Evolutionary conservation across 495 filamentous ascomycete species (phyloP).

Genomic region (Aspergillus heteromorphus): DNA sequence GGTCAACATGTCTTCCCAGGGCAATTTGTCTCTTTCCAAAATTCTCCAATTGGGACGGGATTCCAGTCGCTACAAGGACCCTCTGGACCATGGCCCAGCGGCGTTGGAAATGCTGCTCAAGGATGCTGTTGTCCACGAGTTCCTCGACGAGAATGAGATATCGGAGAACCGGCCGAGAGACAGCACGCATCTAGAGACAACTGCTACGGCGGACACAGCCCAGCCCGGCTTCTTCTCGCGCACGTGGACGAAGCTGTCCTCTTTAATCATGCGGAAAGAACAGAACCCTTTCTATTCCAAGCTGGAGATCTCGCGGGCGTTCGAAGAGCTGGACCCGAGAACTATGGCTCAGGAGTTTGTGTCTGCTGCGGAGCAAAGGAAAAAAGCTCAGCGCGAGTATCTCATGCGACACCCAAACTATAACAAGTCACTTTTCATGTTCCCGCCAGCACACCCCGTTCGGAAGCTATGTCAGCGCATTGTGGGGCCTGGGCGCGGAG

Average conservation of each 20-base stretch:
- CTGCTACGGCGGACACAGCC: slow-evolving; percentile 27
- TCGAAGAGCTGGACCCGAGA: slow-evolving; percentile 74
- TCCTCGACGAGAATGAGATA: slow-evolving; percentile 65
- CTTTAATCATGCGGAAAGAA: slow-evolving; percentile 56
- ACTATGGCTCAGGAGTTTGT: slow-evolving; percentile 87
- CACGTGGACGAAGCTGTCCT: slow-evolving; percentile 51
- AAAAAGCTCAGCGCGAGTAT: slow-evolving; percentile 84
- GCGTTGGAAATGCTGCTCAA: slow-evolving; percentile 94
- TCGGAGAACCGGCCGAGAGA: slow-evolving; percentile 22
- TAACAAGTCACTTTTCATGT: slow-evolving; percentile 88
- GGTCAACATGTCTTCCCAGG: slow-evolving; percentile 56
- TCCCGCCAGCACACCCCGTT: slow-evolving; percentile 68
- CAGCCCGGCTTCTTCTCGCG: slow-evolving; percentile 51
- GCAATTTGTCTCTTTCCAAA: slow-evolving; percentile 78
- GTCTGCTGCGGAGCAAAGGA: slow-evolving; percentile 72
- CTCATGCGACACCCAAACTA: slow-evolving; percentile 81
- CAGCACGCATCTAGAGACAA: slow-evolving; percentile 18
- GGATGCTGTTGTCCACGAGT: slow-evolving; percentile 89
- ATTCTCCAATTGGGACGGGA: slow-evolving; percentile 77
- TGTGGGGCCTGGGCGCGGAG: slow-evolving; percentile 86
- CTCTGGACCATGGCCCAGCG: slow-evolving; percentile 79
- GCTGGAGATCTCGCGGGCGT: slow-evolving; percentile 63
- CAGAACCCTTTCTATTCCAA: slow-evolving; percentile 95
- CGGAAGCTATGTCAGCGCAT: slow-evolving; percentile 81
- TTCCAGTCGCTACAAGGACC: slow-evolving; percentile 62